Evolutionary conservation across 352 stramenopile genomes (phyloP).

Genomic region (Pythium dissotocum): DNA sequence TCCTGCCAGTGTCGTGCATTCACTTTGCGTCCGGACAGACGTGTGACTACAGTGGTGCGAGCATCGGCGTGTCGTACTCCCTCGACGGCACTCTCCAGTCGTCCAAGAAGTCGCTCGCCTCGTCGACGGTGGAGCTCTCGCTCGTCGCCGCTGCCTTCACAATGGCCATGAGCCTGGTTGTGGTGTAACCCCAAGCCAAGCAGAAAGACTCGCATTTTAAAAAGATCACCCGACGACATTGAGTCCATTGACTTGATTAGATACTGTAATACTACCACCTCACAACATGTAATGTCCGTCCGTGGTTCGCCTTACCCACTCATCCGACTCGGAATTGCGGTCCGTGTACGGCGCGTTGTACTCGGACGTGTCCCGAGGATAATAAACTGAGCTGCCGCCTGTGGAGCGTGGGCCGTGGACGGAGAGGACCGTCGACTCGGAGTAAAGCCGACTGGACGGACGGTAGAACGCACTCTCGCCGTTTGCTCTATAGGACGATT

Average conservation of each 20-base stretch:
- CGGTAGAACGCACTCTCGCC: constrained; percentile 11
- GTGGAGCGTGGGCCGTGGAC: not conserved
- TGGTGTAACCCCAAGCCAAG: not conserved
- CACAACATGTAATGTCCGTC: constrained; percentile 6
- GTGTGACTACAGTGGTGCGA: constrained; percentile 33
- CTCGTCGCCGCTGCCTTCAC: not conserved
- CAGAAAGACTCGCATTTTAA: not conserved
- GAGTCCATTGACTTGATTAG: not conserved
- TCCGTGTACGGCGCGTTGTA: constrained; percentile 13
- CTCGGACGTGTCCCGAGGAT: constrained; percentile 23
- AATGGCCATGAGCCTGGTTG: not conserved
- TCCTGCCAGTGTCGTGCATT: constrained; percentile 19
- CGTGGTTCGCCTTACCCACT: not conserved
- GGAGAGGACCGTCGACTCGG: not conserved
- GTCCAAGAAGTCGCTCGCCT: not conserved
- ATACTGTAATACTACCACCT: not conserved
- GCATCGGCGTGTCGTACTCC: constrained; percentile 21
- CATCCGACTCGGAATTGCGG: constrained; percentile 22
- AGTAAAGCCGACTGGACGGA: constrained; percentile 7
- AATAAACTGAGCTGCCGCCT: not conserved
- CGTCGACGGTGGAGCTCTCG: not conserved
- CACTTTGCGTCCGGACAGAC: constrained; percentile 34
- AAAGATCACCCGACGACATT: not conserved
- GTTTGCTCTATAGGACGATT: not conserved
- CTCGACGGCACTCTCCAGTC: constrained; percentile 16